Conservation (phyloP, 768 basidiomycete genomes). For the Leccinum rimulosum region DNA sequence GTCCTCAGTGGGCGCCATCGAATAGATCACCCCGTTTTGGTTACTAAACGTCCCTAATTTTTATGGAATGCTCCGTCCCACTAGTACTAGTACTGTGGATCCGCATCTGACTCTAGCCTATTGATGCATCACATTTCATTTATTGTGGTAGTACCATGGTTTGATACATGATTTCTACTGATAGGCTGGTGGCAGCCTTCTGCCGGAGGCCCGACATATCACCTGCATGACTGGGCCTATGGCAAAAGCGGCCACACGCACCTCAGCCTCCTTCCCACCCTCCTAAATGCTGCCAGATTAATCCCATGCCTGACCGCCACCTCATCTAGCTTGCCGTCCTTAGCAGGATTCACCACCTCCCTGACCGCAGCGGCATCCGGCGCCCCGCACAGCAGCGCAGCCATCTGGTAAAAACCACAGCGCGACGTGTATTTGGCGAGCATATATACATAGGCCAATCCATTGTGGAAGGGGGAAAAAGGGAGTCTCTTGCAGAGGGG, state of each 20-base stretch:
- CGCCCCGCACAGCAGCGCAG: conserved; percentile 12
- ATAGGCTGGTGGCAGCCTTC: too few species aligned
- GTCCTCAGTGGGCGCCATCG: too few species aligned
- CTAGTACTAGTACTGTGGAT: too few species aligned
- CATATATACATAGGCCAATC: conserved; percentile 13
- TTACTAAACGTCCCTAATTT: too few species aligned
- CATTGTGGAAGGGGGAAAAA: conserved; percentile 9
- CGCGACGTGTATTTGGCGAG: conserved; percentile 13
- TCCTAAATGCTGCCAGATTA: conserved; percentile 9
- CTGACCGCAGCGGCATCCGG: conserved; percentile 11
- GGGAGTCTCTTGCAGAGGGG: conserved; percentile 11
- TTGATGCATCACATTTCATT: too few species aligned
- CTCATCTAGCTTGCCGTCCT: conserved; percentile 13
- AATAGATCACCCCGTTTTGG: too few species aligned
- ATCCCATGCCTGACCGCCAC: conserved; percentile 14
- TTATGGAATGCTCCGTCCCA: too few species aligned
- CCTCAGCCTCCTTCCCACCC: conserved; percentile 11
- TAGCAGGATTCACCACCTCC: conserved; percentile 15
- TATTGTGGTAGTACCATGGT: too few species aligned
- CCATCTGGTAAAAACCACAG: conserved; percentile 14
- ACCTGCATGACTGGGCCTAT: conserved; percentile 13
- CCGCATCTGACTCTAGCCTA: too few species aligned
- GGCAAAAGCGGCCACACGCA: conserved; percentile 13
- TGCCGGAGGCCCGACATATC: conserved; percentile 2
- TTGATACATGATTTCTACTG: too few species aligned